Conservation (phyloP, 306 rosid genomes). For the Dryas alaskensis region DNA sequence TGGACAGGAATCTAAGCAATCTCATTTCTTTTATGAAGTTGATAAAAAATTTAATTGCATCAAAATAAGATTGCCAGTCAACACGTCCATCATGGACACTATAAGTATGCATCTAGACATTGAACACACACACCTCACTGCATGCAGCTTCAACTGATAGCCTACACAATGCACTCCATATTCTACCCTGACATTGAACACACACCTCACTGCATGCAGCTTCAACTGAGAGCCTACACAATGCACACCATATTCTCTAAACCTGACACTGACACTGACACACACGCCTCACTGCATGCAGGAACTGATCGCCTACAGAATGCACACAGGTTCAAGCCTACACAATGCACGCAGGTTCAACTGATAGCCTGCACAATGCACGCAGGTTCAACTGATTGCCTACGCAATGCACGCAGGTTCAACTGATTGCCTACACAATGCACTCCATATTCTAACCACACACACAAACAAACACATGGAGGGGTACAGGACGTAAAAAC, state of each 20-base stretch:
- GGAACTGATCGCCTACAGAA: not conserved
- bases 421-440: not conserved
- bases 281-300: not conserved
- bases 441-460: slow-evolving; percentile 11
- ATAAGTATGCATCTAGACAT: not conserved
- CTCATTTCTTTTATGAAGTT: not conserved
- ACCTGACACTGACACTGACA: not conserved
- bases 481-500: slow-evolving; percentile 8
- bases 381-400: too few species aligned
- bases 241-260: not conserved
- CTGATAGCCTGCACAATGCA: not conserved
- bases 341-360: not conserved
- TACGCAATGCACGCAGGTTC: not conserved
- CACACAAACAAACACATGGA: not conserved
- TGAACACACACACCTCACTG: not conserved
- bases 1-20: not conserved
- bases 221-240: not conserved
- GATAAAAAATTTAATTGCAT: not conserved
- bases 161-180: not conserved
- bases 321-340: not conserved
- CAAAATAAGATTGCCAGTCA: not conserved
- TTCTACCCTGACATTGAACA: not conserved
- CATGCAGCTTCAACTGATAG: not conserved
- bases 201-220: not conserved
- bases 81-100: not conserved